Base-by-base conservation (phyloP, 1,284 basidiomycete genomes). In the Xerocomus amazonicus region DNA sequence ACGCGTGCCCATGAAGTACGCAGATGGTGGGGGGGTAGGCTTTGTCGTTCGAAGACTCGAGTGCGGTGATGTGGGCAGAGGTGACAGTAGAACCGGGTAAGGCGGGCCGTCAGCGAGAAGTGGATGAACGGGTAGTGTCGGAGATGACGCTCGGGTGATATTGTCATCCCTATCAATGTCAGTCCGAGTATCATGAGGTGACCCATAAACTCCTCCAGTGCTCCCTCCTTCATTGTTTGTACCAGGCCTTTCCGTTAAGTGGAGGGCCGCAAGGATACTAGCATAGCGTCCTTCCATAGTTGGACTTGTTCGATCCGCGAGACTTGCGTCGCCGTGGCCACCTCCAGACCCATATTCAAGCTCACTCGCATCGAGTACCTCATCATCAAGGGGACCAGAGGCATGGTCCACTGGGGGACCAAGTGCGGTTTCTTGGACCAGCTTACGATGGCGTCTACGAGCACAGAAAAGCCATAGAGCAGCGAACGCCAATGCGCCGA, bases 391-490 rank as follows among this genome's bases (percentile, higher is more conserved):
- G 5, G 62, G 62, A 6, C 56, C 51, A 19, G 53, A 9, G 5
- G 45, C 23, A 23, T 54, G 46, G 34, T 51, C 51, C 29, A 37
- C 48, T 8, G 55, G 43, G 3, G 33, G 39, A n/a, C 51, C n/a
- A 13, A 54, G 26, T 8, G 46, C 40, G 36, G 60, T 51, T 23
- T 63, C 59, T 26, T 43, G 58, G 35, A 43, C 38, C 19, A 66
- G 49, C 34, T 47, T 45, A 29, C 55, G 67, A 50, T 62, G 62
- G 27, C 67, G 62, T 45, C 56, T 59, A 27, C 64, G 60, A 37
- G 64, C 64, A 17, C 67, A 66, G 33, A 65, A 65, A 17, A 69
- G 55, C 67, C 65, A 69, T 4, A 69, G 52, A 36, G 35, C 48
- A 3, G 56, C 53, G 32, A 68, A 68, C 12, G 56, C 56, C 42